These are phyloP conservation scores for Leccinum variicolor DNA, from an alignment of 768 basidiomycete genomes.

Conservation along the genomic window DNA sequence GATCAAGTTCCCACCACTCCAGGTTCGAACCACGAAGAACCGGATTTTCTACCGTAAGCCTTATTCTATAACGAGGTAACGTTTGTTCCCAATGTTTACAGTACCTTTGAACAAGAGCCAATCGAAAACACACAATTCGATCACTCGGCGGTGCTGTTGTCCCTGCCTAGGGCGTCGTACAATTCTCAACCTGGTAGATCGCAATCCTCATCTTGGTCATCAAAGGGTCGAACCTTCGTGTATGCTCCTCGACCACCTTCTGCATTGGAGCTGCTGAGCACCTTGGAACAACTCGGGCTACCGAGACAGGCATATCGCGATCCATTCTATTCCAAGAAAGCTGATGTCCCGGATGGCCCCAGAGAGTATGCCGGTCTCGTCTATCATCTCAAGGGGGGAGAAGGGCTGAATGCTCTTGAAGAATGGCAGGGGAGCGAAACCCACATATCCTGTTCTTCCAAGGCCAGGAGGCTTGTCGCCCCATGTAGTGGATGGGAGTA, in stretches of 20 bases:
- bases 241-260: slow-evolving; percentile 55
- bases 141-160: neutral
- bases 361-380: slow-evolving; percentile 77
- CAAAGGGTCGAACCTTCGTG: slow-evolving; percentile 29
- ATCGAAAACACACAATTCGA: neutral
- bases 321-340: slow-evolving; percentile 75
- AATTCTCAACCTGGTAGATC: slow-evolving; percentile 1
- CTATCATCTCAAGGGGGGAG: slow-evolving; percentile 68
- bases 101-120: slow-evolving; percentile 15
- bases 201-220: slow-evolving; percentile 1
- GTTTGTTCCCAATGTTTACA: neutral
- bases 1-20: neutral
- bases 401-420: slow-evolving; percentile 53
- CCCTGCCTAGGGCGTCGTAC: slow-evolving; percentile 18
- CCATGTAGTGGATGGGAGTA: slow-evolving; percentile 77
- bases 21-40: slow-evolving; percentile 4
- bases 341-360: slow-evolving; percentile 65
- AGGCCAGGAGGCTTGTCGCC: slow-evolving; percentile 10
- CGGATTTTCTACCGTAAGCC: slow-evolving; percentile 19
- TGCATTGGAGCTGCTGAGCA: slow-evolving; percentile 41
- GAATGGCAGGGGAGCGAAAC: slow-evolving; percentile 46
- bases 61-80: neutral
- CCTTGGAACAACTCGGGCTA: slow-evolving; percentile 45
- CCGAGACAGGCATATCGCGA: slow-evolving; percentile 63
- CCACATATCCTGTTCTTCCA: slow-evolving; percentile 1